Evolutionary conservation across 768 basidiomycete species (phyloP).

Genomic region (Leucocoprinus sp.): DNA sequence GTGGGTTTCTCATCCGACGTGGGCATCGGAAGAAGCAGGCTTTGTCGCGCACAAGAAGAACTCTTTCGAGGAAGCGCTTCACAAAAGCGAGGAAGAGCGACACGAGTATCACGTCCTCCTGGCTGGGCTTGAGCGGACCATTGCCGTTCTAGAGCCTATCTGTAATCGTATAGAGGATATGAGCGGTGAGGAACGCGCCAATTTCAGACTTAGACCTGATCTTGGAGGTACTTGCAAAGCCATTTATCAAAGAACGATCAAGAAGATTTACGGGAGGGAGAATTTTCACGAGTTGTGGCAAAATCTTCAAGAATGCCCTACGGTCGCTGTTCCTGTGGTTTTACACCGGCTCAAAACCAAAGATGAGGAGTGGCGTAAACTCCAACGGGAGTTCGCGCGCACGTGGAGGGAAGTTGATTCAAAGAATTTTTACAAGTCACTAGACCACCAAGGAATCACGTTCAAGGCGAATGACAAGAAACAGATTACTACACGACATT

Average conservation of each 20-base stretch:
- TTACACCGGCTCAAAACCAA: conserved; percentile 83
- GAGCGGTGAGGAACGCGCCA: conserved; percentile 75
- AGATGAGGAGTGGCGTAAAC: conserved; percentile 94
- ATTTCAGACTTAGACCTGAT: conserved; percentile 76
- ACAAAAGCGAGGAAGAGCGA: conserved; percentile 96
- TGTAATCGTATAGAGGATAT: conserved; percentile 79
- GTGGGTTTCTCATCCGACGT: conserved; percentile 98
- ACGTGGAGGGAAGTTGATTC: conserved; percentile 97
- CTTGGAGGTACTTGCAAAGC: conserved; percentile 84
- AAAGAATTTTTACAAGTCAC: conserved; percentile 96
- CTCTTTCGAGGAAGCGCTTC: conserved; percentile 88
- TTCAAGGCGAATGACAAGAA: conserved; percentile 98
- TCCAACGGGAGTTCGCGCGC: conserved; percentile 91
- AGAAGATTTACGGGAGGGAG: conserved; percentile 87
- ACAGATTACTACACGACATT: conserved; percentile 74
- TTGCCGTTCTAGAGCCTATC: conserved; percentile 85
- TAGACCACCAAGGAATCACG: conserved; percentile 91
- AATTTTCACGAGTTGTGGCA: conserved; percentile 67
- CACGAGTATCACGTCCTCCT: conserved; percentile 97
- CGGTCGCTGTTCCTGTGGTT: conserved; percentile 86
- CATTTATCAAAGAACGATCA: conserved; percentile 88
- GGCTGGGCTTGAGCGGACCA: conserved; percentile 84
- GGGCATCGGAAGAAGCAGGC: conserved; percentile 94
- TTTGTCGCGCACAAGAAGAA: conserved; percentile 97
- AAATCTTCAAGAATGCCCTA: conserved; percentile 87